Evolutionary conservation across 371 early-diverging fungal genomes (phyloP).

Genomic region (Mucor piriformis): DNA sequence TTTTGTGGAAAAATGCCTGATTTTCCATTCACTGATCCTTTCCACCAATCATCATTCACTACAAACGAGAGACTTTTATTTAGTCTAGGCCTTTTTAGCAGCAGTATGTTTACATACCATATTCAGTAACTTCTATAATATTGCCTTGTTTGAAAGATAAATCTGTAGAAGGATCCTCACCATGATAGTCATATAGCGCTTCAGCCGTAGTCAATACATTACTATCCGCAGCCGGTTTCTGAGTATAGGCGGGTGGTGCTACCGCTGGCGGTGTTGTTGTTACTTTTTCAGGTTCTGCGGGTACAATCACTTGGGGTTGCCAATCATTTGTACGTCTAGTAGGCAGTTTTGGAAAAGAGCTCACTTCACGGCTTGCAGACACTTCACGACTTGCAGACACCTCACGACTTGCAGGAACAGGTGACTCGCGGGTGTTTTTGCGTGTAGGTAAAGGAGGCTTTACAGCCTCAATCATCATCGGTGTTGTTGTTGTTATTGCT

Average conservation of each 20-base stretch:
- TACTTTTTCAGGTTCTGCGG: slow-evolving; percentile 22
- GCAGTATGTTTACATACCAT: slow-evolving; percentile 37
- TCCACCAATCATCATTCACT: slow-evolving; percentile 60
- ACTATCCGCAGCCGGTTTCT: slow-evolving; percentile 6
- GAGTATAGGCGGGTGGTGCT: slow-evolving; percentile 38
- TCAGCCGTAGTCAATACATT: slow-evolving; percentile 34
- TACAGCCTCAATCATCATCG: background rate
- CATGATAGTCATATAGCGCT: slow-evolving; percentile 51
- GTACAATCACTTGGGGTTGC: slow-evolving; percentile 22
- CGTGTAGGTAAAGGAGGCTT: slow-evolving; percentile 48
- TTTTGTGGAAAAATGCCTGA: slow-evolving; percentile 57
- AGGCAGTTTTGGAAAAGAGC: slow-evolving; percentile 39
- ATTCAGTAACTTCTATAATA: slow-evolving; percentile 53
- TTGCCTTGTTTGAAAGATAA: slow-evolving; percentile 55
- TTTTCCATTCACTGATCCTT: slow-evolving; percentile 44
- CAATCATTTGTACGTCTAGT: slow-evolving; percentile 31
- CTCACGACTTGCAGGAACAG: slow-evolving; percentile 24
- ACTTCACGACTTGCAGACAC: too few species aligned
- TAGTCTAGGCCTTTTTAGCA: background rate
- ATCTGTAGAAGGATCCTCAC: slow-evolving; percentile 52
- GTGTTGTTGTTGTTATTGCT: slow-evolving; percentile 1
- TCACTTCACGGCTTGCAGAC: slow-evolving; percentile 17
- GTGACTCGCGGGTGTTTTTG: slow-evolving; percentile 26
- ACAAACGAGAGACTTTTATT: too few species aligned
- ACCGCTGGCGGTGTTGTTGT: slow-evolving; percentile 17